Evolutionary conservation across 1,139 yeast species (phyloP), one percentile per base, ranked within the genome.

Genomic region (Nakaseomyces bracarensis): DNA sequence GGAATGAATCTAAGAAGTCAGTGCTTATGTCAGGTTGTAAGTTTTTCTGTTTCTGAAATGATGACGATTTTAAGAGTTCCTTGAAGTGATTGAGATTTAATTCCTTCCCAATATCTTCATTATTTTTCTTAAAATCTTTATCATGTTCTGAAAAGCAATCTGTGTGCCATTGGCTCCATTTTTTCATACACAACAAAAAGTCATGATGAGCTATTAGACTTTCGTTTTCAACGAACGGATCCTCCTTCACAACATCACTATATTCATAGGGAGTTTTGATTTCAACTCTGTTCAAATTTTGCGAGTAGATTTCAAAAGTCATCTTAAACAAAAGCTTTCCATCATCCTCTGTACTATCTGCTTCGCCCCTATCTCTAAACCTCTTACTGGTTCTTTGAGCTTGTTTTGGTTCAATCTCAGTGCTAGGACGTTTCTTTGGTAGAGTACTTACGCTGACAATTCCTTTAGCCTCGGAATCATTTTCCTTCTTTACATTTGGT

Each of bases 91-190:
- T 40, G 3, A 49, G 33, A 4, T 50, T 40, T 2, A 49, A 31
- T 20, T 41, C 46, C 11, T 46, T 43, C 16, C 38, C 46, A 2
- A 45, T 23, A 5, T 33, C 30, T 23, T 41, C 16, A 4, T 16
- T 19, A 18, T 21, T 33, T 4, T n/a, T 33, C 4, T 33, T 23
- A 20, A 43, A 38, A 18, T 46, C 42, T 5, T 43, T 38, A n/a
- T 55, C 55, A 28, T 56, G 58, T 36, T 61, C 62, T 30, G 60
- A 53, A 19, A 67, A 53, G 4, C 61, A 45, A 19, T 64, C 67
- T 1, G 69, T 61, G 33, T 62, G 65, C 48, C 60, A 63, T 15
- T 57, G 51, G 9, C 53, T 68, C 82, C 82, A 76, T 19, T 58
- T 54, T 14, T 61, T 61, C 13, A 75, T 48, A 27, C 68, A 55